Conservation (phyloP, 176 grass and related monocot genomes). For the maize (Zea mays) region DNA sequence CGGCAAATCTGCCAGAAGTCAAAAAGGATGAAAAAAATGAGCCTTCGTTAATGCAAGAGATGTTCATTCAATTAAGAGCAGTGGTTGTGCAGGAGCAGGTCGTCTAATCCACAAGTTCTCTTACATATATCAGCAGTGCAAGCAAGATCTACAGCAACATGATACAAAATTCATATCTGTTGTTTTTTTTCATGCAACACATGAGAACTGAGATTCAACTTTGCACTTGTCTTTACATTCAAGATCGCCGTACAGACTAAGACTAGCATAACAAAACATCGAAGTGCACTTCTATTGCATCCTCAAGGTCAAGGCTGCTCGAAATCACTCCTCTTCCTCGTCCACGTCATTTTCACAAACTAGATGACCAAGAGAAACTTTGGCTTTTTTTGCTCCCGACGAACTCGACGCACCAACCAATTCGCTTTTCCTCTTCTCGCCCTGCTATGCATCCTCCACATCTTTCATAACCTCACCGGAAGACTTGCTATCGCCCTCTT, state of each 20-base stretch:
- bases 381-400: constrained; percentile 51
- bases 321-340: constrained; percentile 39
- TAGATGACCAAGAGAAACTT: constrained; percentile 84
- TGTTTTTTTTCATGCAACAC: background rate
- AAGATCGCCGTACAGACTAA: background rate
- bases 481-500: constrained; percentile 24
- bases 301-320: constrained; percentile 8
- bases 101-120: no score
- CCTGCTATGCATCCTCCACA: constrained; percentile 36
- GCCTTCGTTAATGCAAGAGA: no score
- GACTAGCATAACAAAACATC: background rate
- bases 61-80: no score
- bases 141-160: no score
- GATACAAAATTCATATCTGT: no score
- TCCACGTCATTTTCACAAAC: constrained; percentile 59
- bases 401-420: constrained; percentile 23
- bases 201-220: background rate
- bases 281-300: background rate
- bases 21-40: no score
- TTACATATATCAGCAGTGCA: no score
- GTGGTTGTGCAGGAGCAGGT: no score
- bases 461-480: constrained; percentile 34
- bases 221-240: background rate
- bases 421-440: constrained; percentile 65
- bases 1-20: no score